Conservation (phyloP, 768 basidiomycete genomes). For the Lactarius vividus region DNA sequence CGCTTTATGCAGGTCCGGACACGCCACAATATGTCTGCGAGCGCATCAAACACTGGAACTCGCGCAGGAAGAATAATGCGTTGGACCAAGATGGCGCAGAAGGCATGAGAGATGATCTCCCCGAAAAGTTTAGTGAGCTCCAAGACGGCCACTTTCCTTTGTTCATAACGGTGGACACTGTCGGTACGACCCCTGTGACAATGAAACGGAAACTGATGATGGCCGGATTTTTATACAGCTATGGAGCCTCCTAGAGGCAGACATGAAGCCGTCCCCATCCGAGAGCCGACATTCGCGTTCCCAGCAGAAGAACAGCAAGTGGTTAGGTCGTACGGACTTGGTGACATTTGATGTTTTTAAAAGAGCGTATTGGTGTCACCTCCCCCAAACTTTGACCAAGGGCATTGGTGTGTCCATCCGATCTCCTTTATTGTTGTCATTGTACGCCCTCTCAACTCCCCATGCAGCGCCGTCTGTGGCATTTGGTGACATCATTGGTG, state of each 20-base stretch:
- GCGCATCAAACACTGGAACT: constrained; percentile 26
- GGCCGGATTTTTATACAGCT: constrained; percentile 37
- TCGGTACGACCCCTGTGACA: constrained; percentile 31
- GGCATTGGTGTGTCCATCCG: constrained; percentile 44
- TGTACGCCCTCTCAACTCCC: neutral
- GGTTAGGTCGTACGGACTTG: constrained; percentile 1
- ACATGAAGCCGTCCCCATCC: constrained; percentile 32
- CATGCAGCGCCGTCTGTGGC: constrained; percentile 56
- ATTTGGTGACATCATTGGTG: constrained; percentile 65
- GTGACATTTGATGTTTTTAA: constrained; percentile 51
- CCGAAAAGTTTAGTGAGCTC: constrained; percentile 52
- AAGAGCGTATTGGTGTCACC: constrained; percentile 56
- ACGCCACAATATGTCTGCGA: constrained; percentile 41
- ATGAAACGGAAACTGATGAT: neutral
- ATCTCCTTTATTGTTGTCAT: neutral
- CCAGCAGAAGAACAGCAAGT: constrained; percentile 2
- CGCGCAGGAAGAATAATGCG: constrained; percentile 31
- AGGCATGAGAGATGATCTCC: constrained; percentile 44
- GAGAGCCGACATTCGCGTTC: constrained; percentile 9
- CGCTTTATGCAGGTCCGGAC: constrained; percentile 39
- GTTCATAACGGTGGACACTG: constrained; percentile 65
- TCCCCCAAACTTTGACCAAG: constrained; percentile 49
- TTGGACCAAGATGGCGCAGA: constrained; percentile 45
- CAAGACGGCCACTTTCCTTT: constrained; percentile 63
- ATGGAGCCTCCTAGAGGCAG: constrained; percentile 48